Evolutionary conservation across 106 monocot species (phyloP), one percentile per base, ranked within the genome.

Genomic region (Allium fistulosum): DNA sequence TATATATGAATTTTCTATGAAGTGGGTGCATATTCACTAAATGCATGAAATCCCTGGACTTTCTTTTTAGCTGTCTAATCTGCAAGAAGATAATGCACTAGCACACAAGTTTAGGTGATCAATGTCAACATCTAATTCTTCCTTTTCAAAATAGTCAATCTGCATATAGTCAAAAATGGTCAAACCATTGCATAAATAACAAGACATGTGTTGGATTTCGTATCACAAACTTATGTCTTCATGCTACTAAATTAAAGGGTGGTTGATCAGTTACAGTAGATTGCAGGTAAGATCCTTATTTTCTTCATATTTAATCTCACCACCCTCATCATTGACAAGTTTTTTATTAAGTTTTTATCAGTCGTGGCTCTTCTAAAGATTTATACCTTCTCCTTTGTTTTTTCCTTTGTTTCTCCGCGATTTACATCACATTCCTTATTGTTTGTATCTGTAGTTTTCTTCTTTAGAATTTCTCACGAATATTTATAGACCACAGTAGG

Each of bases 371-470:
- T 49, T 67, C 55, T 37, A 66, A 75, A 68, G n/a, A 68, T 57
- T 27, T 67, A 46, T 53, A 75, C 75, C 75, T 68, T 75, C 75
- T 68, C 67, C 68, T 53, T 75, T 68, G 75, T 27, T 68, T 37
- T 75, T 59, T 59, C 67, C 22, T 27, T 68, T 46, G 51, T 68
- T 68, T 9, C 13, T 13, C 68, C 51, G 0, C 1, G 10, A 16
- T 6, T 65, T 65, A n/a, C 17, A 47, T 73, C 17, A 12, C 52
- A 63, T 17, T 49, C 8, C 9, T 70, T 12, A 46, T 5, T 48
- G 63, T 17, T 57, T 47, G 48, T 57, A 57, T 12, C 37, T 37
- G 37, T 37, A 37, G 37, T 65, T 3, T 57, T 46, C 63, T 55
- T 26, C 55, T 17, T 11, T 11, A 18, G 22, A 74, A 64, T 17